Base-by-base conservation (phyloP, 805 yeast genomes). In the Lachancea lanzarotensis region DNA sequence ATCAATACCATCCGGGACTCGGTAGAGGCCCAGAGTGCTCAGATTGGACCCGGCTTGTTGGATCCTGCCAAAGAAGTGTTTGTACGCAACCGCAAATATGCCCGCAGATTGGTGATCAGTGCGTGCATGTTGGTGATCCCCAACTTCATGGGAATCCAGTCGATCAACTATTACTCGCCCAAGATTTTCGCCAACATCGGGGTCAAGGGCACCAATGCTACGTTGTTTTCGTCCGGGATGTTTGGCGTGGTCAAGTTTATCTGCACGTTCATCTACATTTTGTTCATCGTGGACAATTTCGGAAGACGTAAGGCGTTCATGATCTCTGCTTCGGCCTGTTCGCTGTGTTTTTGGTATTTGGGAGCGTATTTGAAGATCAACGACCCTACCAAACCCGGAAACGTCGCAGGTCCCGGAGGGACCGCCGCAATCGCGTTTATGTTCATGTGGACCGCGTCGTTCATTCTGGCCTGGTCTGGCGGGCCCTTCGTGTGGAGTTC, bases 121-220 rank as follows among this genome's bases (percentile, higher is more conserved):
- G 60, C 69, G 1, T 59, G 70, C 3, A 52, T 69, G 27, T 71
- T 71, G 51, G 56, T 67, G 47, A 62, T 73, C 57, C 77, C 72
- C 48, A 72, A 72, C 50, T 67, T 74, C 18, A 68, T 68, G 45
- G 78, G 79, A 31, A 72, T 75, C 52, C 69, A 73, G 49, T 75
- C 78, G 33, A 66, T 75, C 42, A 73, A 71, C 37, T 76, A 76
- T 55, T 76, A 75, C 55, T 73, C 79, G n/a, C 78, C 78, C 19
- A 66, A 70, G 9, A 66, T 76, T 35, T 74, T 76, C 59, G 62
- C 68, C 48, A 66, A 76, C 3, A 65, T 76, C 46, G 81, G 81
- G 15, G 67, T 76, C 16, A 56, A 57, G 29, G 74, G 78, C 1
- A 56, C 70, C 7, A 63, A 70, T 39, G 70, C 77, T 1, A 69